These are phyloP conservation scores for Daldinia vernicosa DNA, from an alignment of 495 filamentous ascomycete species.

Conservation along the genomic window DNA sequence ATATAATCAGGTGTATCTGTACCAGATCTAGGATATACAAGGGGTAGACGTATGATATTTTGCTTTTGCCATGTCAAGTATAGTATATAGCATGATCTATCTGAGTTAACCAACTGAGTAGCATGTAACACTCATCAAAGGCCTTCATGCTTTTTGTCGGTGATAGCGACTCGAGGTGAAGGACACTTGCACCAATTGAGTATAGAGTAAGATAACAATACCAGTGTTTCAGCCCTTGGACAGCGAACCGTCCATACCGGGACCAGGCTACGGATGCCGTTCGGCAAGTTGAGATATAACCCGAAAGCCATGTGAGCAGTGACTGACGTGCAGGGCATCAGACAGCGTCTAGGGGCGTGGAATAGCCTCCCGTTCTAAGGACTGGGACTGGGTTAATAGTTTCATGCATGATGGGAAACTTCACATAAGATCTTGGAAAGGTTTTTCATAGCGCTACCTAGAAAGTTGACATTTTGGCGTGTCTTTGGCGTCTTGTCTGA, in stretches of 20 bases:
- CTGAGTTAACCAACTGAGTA: constrained; percentile 28
- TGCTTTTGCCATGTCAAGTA: constrained; percentile 37
- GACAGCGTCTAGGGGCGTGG: constrained; percentile 19
- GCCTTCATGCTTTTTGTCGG: constrained; percentile 29
- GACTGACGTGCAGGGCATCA: constrained; percentile 36
- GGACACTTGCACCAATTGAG: constrained; percentile 17
- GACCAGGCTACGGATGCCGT: constrained; percentile 35
- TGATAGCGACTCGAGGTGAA: constrained; percentile 5
- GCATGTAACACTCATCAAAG: constrained; percentile 33
- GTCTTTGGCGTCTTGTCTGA: constrained; percentile 24
- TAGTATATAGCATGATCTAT: constrained; percentile 40
- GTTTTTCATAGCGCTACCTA: constrained; percentile 19
- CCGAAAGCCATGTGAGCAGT: constrained; percentile 39
- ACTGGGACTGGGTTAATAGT: constrained; percentile 28
- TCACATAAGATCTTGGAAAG: constrained; percentile 28
- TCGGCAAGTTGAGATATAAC: constrained; percentile 38
- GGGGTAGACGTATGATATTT: constrained; percentile 42
- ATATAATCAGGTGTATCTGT: constrained; percentile 32
- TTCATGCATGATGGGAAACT: constrained; percentile 36
- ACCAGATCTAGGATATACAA: constrained; percentile 30
- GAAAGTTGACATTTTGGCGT: constrained; percentile 25
- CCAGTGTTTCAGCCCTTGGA: constrained; percentile 38
- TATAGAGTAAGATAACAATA: constrained; percentile 3
- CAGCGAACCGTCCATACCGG: constrained; percentile 6
- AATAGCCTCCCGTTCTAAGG: constrained; percentile 31